Evolutionary conservation across 2,329 filamentous ascomycete species (phyloP), one percentile per base, ranked within the genome.

Genomic region (Aspergillus sp.): DNA sequence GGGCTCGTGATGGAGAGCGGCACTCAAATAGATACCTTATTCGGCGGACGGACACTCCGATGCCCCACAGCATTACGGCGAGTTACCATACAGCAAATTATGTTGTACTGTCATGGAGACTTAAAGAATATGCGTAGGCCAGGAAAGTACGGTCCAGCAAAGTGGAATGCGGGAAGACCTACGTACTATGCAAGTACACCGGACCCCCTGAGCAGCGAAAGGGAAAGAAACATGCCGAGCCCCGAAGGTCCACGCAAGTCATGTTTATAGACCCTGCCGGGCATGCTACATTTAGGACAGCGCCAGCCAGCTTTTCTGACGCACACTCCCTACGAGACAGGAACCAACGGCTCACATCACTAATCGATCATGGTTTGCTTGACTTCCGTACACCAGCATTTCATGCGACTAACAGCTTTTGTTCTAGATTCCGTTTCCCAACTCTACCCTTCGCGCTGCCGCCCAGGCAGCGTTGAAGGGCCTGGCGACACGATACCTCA

Each of bases 391-490:
- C 36, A 8, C 36, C 7, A 26, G 35, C 41, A 10, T 50, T 22
- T 22, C 44, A 42, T 19, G 24, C 13, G 6, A 50, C 26, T 50
- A 44, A 50, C 40, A 44, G 17, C 22, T 11, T 19, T 32, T 35
- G 47, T 17, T 30, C 40, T 11, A 19, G 22, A 45, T 26, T 16
- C 47, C 41, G 16, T 45, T 50, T 36, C 47, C 44, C 47, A 20
- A n/a, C 40, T 33, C 40, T 24, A 50, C 44, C 36, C 40, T 50
- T 45, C 47, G 47, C 38, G 22, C 20, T 19, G 26, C 38, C 13
- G 47, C 47, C 47, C 47, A 50, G 40, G 26, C 41, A 38, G 47
- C 47, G 22, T 50, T 50, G 41, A 50, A 50, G 4, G 47, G 40
- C 41, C 10, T 50, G 7, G 40, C 32, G 47, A 40, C 41, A 50